A percentile compares a stretch with the other conserved stretches of the same genome.
Evolutionary conservation across 73 alveolate genomes (phyloP).

Genomic region (Blepharisma stoltei): DNA sequence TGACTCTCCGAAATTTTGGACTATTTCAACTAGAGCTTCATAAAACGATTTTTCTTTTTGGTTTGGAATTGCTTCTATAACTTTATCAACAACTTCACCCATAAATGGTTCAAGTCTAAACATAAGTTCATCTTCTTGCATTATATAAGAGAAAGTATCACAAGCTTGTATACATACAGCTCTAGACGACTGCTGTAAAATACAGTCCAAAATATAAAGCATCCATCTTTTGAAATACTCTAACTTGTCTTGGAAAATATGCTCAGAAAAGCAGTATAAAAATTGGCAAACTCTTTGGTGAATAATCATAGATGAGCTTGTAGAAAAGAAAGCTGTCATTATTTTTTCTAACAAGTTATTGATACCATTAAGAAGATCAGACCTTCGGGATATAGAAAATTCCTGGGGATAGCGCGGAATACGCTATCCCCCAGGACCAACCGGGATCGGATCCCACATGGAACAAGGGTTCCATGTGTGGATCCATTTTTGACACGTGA

Average conservation of each 20-base stretch:
- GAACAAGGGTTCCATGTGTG: no score
- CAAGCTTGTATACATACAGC: constrained; percentile 18
- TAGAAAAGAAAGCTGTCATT: neutral
- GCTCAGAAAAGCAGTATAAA: constrained; percentile 20
- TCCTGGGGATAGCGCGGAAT: no score
- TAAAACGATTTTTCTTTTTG: constrained; percentile 2
- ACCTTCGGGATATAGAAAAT: constrained; percentile 17
- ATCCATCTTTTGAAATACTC: neutral
- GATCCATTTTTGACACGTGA: no score
- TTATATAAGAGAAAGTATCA: constrained; percentile 24
- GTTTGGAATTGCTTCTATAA: neutral
- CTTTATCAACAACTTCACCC: neutral
- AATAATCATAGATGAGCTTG: constrained; percentile 5
- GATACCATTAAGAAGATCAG: neutral
- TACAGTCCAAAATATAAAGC: neutral
- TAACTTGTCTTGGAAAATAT: neutral
- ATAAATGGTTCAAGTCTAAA: neutral
- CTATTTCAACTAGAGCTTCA: constrained; percentile 8
- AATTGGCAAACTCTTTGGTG: constrained; percentile 17
- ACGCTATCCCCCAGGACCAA: no score
- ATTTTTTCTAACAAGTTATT: neutral
- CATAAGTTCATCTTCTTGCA: constrained; percentile 24
- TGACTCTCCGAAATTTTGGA: neutral
- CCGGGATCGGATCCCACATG: no score
- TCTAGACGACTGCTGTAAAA: neutral